Base-by-base conservation (phyloP, 2,329 filamentous ascomycete species). In the Dothideomycetidae sp. region DNA sequence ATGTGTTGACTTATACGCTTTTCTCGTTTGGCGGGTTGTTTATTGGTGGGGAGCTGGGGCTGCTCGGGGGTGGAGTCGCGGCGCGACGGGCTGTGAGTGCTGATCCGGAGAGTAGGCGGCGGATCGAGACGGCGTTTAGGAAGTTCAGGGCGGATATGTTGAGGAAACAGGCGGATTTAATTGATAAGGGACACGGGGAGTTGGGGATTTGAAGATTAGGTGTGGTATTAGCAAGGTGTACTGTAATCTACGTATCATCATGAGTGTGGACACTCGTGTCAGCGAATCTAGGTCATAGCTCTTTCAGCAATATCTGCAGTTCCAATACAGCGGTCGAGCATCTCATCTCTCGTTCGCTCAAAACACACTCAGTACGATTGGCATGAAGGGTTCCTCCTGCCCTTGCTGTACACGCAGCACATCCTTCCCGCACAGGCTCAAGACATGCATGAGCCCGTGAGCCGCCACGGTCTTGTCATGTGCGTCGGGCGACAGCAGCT, bases 391-490 rank as follows among this genome's bases (percentile, higher is more conserved):
- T 23, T 59, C 53, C 3, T 56, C 56, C 56, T 93, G 84, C 43
- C 68, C 57, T 4, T 86, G 73, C 12, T 59, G 53, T 31, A 63
- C 53, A 47, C 56, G 54, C 40, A 67, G 46, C 40, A 66, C 44
- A 7, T 55, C 55, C 46, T 61, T 61, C 19, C 53, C 55, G 3
- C 73, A 76, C 30, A 90, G 66, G 9, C 70, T 66, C 10, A 92
- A 67, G 2, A 82, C 66, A 53, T 90, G 81, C 59, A 80, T 73
- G 52, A 83, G 78, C 0, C 75, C 82, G 53, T 85, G 80, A 2
- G 80, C 75, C 5, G 78, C 81, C 10, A 83, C 74, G 18, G 71
- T 61, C 23, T 63, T 67, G 29, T 54, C 63, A 18, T 70, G 73
- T 29, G 63, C 57, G 7, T 51, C 51, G 0, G 73, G 68, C n/a